Evolutionary conservation across 345 rosid species (phyloP), one percentile per base, ranked within the genome.

Genomic region (Aethionema arabicum): DNA sequence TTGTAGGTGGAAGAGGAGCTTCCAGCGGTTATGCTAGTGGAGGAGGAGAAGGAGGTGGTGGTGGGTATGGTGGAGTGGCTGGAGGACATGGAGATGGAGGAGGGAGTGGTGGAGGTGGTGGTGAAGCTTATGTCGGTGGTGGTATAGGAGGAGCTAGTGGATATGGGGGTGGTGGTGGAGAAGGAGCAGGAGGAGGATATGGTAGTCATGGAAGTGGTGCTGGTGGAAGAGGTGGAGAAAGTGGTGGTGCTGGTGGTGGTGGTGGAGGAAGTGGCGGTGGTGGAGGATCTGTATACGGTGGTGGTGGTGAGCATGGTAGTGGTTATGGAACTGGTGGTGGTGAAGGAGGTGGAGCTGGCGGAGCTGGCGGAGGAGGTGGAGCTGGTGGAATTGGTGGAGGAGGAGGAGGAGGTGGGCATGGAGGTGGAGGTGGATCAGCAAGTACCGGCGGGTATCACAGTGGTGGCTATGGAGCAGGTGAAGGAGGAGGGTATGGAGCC

Each of bases 191-290:
- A 21, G 27, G 27, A 21, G 27, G 27, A 2, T 21, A 40, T 21
- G 48, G 74, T 40, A 68, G 74, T 32, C 41, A 62, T 46, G 74
- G 74, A 46, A 14, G 40, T 55, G 74, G 74, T 38, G 68, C 32
- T 39, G 67, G 68, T 13, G 74, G 27, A 32, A 68, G 68, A 39
- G 68, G 63, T 40, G 74, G 68, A 33, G 68, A 27, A 32, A 38
- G 46, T 41, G 68, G 74, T 48, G 74, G 74, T 70, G 48, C 59
- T 56, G 74, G 69, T 8, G 74, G 74, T 8, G 74, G 74, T 7
- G 74, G 74, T 42, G 64, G 74, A n/a, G 74, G 74, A 10, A 70
- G 74, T 4, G 74, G 74, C 5, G 33, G 74, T 2, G 74, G 74
- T 35, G 74, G 74, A 3, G 74, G 65, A 63, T 33, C 59, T 1